Evolutionary conservation across 306 rosid genomes (phyloP).

Genomic region (Fragaria vesca): DNA sequence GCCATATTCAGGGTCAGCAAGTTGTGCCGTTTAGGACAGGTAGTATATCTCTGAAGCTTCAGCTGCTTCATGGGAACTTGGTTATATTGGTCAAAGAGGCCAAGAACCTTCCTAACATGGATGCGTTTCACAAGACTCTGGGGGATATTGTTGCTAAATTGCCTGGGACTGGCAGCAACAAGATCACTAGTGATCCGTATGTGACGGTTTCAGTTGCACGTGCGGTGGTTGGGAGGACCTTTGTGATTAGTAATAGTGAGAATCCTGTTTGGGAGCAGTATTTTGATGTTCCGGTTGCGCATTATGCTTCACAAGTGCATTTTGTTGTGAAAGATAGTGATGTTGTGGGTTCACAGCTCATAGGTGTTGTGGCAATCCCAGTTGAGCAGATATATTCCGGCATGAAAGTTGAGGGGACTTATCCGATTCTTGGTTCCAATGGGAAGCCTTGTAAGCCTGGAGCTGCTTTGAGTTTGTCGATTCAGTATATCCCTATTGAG

Average conservation of each 20-base stretch:
- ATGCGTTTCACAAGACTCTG: constrained; percentile 52
- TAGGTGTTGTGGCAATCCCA: constrained; percentile 75
- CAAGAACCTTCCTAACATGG: constrained; percentile 76
- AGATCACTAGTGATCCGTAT: constrained; percentile 74
- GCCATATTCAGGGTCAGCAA: constrained; percentile 59
- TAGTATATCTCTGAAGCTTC: constrained; percentile 40
- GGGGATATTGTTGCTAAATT: constrained; percentile 49
- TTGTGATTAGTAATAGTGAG: constrained; percentile 61
- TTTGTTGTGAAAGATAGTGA: constrained; percentile 75
- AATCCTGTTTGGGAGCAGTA: constrained; percentile 84
- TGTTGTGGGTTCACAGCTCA: constrained; percentile 66
- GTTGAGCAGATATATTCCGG: constrained; percentile 48
- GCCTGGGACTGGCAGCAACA: constrained; percentile 33
- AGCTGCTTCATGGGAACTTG: constrained; percentile 72
- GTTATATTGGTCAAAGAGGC: constrained; percentile 63
- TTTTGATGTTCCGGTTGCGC: constrained; percentile 77
- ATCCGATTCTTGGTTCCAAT: constrained; percentile 47
- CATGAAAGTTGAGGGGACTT: constrained; percentile 53
- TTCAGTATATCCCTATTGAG: constrained; percentile 60
- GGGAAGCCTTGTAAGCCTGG: constrained; percentile 69
- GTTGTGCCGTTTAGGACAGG: constrained; percentile 51
- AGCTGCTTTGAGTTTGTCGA: constrained; percentile 56
- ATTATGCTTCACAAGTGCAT: constrained; percentile 66
- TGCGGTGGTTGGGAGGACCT: constrained; percentile 78
- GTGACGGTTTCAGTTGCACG: constrained; percentile 63